Evolutionary conservation across 2,329 filamentous ascomycete species (phyloP).

Genomic region (Myotisia sp.): DNA sequence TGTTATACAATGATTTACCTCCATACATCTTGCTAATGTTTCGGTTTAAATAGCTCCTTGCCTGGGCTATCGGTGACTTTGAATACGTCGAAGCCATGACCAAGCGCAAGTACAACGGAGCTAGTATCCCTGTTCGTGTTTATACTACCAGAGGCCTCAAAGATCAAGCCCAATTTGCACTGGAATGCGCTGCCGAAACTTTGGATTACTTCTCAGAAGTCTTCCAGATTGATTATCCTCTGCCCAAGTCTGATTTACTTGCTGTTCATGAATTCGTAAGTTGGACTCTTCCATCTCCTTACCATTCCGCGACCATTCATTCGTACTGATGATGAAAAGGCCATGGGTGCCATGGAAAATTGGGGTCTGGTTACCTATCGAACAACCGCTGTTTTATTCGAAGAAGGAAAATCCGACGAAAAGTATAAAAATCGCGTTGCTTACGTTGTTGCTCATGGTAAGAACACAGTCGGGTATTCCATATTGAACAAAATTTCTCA

Average conservation of each 20-base stretch:
- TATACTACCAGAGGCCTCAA: slow-evolving; percentile 93
- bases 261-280: slow-evolving; percentile 85
- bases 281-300: slow-evolving; percentile 11
- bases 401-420: slow-evolving; percentile 79
- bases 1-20: too few species aligned
- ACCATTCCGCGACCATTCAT: slow-evolving; percentile 13
- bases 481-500: not conserved
- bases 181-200: slow-evolving; percentile 82
- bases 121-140: slow-evolving; percentile 79
- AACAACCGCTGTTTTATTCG: slow-evolving; percentile 90
- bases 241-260: slow-evolving; percentile 81
- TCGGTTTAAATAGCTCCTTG: slow-evolving; percentile 49
- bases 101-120: slow-evolving; percentile 77
- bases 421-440: slow-evolving; percentile 87
- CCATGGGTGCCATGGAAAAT: slow-evolving; percentile 74
- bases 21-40: slow-evolving; percentile 39
- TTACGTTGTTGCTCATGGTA: slow-evolving; percentile 83
- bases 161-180: slow-evolving; percentile 75
- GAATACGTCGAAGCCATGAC: slow-evolving; percentile 92
- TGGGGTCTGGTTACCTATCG: slow-evolving; percentile 95
- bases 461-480: slow-evolving; percentile 6
- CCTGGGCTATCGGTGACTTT: slow-evolving; percentile 93
- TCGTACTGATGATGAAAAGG: slow-evolving; percentile 17
- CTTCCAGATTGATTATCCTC: slow-evolving; percentile 82
- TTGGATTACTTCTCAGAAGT: slow-evolving; percentile 94